Evolutionary conservation across 1,139 yeast genomes (phyloP).

Genomic region (Lodderomyces metapsilosis): DNA sequence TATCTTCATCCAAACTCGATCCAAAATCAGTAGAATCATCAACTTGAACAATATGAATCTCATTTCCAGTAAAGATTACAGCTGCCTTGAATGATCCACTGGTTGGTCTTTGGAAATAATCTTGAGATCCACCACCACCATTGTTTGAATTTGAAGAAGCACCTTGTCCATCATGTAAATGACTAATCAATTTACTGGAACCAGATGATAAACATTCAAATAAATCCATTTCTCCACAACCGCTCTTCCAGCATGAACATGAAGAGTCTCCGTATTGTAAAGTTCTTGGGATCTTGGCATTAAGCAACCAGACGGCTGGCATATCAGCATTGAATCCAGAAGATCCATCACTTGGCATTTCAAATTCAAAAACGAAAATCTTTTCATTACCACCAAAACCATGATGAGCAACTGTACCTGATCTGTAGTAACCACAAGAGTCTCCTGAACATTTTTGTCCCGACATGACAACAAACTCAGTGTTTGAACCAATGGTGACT

Average conservation of each 20-base stretch:
- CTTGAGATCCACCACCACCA: constrained; percentile 87
- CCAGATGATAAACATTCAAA: constrained; percentile 75
- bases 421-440: constrained; percentile 69
- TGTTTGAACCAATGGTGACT: constrained; percentile 52
- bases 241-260: constrained; percentile 76
- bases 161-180: constrained; percentile 88
- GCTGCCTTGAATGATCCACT: constrained; percentile 82
- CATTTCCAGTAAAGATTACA: constrained; percentile 62
- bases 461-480: constrained; percentile 62
- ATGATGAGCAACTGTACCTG: constrained; percentile 69
- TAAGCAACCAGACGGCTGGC: constrained; percentile 80
- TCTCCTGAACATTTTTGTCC: constrained; percentile 52
- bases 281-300: constrained; percentile 78
- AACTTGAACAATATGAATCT: constrained; percentile 60
- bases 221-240: constrained; percentile 82
- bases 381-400: constrained; percentile 66
- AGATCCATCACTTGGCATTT: constrained; percentile 53
- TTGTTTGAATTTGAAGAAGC: constrained; percentile 38
- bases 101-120: constrained; percentile 85
- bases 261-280: constrained; percentile 62
- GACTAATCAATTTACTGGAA: constrained; percentile 70
- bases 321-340: constrained; percentile 48
- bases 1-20: constrained; percentile 48
- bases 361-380: constrained; percentile 71
- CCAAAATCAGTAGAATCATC: constrained; percentile 47